These are phyloP conservation scores for Sesbania bispinosa DNA, from an alignment of 306 rosid genomes.

Conservation along the genomic window DNA sequence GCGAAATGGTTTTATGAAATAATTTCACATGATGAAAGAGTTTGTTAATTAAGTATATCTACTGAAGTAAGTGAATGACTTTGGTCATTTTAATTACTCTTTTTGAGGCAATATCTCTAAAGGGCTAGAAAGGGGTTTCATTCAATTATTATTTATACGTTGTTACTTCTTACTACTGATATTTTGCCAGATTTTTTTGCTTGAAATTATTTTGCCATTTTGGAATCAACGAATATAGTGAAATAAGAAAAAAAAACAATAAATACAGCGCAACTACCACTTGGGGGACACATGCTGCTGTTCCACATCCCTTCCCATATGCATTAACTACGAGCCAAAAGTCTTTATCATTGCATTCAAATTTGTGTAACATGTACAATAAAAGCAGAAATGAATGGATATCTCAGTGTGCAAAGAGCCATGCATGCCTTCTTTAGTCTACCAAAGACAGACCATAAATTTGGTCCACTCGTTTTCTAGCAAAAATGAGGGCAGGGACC, in stretches of 20 bases:
- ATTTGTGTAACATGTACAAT: not conserved
- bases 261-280: not conserved
- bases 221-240: not conserved
- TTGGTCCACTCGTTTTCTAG: conserved; percentile 20
- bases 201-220: not conserved
- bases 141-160: not conserved
- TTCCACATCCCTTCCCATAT: not conserved
- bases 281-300: conserved; percentile 19
- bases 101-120: not conserved
- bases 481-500: conserved; percentile 22
- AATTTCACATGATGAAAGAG: no score
- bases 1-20: no score
- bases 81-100: not conserved
- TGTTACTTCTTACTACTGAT: no score
- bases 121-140: not conserved
- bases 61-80: not conserved
- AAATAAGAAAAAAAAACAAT: not conserved
- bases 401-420: not conserved
- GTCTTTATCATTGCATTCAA: conserved; percentile 2
- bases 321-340: conserved; percentile 20
- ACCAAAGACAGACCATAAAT: conserved; percentile 14
- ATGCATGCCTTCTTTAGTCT: not conserved
- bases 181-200: no score
- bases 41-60: not conserved
- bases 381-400: conserved; percentile 10